Base-by-base conservation (phyloP, 345 rosid genomes). In the Eucalyptus erythrocorys region DNA sequence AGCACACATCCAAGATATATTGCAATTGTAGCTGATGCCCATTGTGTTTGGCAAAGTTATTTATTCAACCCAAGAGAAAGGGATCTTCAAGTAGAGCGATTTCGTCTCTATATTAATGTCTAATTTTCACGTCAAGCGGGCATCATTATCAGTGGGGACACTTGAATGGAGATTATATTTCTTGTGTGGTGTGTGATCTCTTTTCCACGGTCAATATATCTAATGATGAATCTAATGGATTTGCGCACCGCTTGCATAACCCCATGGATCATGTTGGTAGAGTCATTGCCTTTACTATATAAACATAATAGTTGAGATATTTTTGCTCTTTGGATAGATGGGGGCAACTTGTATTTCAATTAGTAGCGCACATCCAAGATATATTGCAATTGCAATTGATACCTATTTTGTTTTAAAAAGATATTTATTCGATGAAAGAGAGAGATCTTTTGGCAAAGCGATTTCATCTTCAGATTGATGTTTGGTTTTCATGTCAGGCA, bases 401-500 rank as follows among this genome's bases (percentile, higher is more conserved):
- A 14, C 12, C 66, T 16, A 27, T 59, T 59, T 59, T 12, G 66
- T 27, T 59, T 27, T 13, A 16, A 7, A 59, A 27, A 59, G 32
- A 30, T 59, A 59, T 26, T 59, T 13, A 26, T 27, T 27, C 8
- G 7, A 6, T 12, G 27, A 7, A 59, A 59, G 3, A 59, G 66
- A 57, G 66, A 51, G 10, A 59, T 59, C n/a, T 24, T 59, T 27
- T 0, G 4, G 66, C 66, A 12, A 26, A 59, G 66, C 16, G n/a
- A 59, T 59, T 26, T 27, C 66, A 26, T 59, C 14, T 59, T 11
- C 4, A 59, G 11, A 12, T 27, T 59, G 27, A 5, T 11, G 32
- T 59, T 1, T 6, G 66, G 7, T 27, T 59, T 59, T 27, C 66
- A 59, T 14, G 9, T 59, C 1, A 26, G 3, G 7, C 2, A 0